These are phyloP conservation scores for Rhizodiscina lignyota DNA, from an alignment of 495 filamentous ascomycete genomes.

Conservation along the genomic window DNA sequence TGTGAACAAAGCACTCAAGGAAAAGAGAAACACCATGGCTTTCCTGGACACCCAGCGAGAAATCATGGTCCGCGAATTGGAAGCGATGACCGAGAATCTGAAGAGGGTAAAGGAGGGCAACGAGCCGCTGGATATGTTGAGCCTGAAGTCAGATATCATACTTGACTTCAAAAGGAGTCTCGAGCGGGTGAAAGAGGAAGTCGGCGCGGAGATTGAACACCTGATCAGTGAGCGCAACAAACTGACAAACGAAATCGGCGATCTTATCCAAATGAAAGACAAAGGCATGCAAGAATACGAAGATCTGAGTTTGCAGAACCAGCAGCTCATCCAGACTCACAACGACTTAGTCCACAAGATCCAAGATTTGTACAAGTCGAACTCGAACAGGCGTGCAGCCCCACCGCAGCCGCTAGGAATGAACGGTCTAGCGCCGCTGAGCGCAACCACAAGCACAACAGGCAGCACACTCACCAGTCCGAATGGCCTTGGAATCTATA, in stretches of 20 bases:
- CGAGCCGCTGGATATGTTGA: conserved; percentile 20
- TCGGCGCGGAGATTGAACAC: conserved; percentile 63
- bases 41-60: conserved; percentile 88
- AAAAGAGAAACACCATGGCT: conserved; percentile 95
- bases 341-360: conserved; percentile 89
- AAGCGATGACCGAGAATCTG: conserved; percentile 66
- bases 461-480: neutral
- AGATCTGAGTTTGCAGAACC: conserved; percentile 81
- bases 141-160: conserved; percentile 64
- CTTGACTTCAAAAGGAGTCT: conserved; percentile 79
- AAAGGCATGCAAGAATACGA: conserved; percentile 91
- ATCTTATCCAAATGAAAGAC: conserved; percentile 65
- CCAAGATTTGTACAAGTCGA: conserved; percentile 77
- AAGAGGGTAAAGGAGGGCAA: conserved; percentile 46
- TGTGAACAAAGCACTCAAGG: conserved; percentile 69
- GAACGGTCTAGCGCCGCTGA: conserved; percentile 60
- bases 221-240: conserved; percentile 70
- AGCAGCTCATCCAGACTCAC: conserved; percentile 83
- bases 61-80: conserved; percentile 82
- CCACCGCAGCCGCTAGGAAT: conserved; percentile 22
- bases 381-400: conserved; percentile 13
- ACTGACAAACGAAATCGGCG: conserved; percentile 63
- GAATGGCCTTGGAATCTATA: too few species aligned
- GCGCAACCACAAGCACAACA: conserved; percentile 19
- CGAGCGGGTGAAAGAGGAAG: conserved; percentile 67